These are phyloP conservation scores for Aureobasidium sp. DNA, from an alignment of 2,329 filamentous ascomycete genomes.

Conservation along the genomic window DNA sequence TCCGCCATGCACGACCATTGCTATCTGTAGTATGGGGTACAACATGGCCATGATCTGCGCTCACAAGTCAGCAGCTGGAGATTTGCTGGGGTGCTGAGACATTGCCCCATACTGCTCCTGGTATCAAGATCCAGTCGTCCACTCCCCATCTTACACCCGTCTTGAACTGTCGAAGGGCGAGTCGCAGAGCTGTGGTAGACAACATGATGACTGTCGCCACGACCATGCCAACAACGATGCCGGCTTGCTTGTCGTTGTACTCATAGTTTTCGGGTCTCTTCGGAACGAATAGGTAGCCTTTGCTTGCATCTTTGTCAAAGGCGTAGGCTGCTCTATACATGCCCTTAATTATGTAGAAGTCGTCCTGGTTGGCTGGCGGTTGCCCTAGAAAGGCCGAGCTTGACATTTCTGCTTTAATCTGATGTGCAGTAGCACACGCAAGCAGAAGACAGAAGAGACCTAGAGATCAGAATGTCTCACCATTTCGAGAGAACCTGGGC, in stretches of 20 bases:
- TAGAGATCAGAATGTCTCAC: not conserved
- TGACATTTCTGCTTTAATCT: not conserved
- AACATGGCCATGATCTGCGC: conserved; percentile 1
- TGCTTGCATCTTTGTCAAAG: not conserved
- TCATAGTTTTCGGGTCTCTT: not conserved
- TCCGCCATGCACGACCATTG: not conserved
- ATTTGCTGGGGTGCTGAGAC: not conserved
- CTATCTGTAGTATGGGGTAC: not conserved
- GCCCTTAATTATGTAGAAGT: conserved; percentile 3
- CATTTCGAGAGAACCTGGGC: not conserved
- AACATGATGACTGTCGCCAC: conserved; percentile 3
- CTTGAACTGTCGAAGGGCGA: not conserved
- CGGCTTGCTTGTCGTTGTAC: conserved; percentile 7
- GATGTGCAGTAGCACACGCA: not conserved
- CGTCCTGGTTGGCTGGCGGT: not conserved
- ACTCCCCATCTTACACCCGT: not conserved
- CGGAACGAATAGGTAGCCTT: conserved; percentile 2
- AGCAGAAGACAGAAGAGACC: not conserved
- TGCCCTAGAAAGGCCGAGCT: not conserved
- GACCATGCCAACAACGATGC: not conserved
- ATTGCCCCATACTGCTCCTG: not conserved
- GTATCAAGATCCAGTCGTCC: not conserved
- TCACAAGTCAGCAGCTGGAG: not conserved
- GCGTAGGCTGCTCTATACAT: conserved; percentile 7
- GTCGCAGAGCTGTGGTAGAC: not conserved